Evolutionary conservation across 352 stramenopile species (phyloP).

Genomic region (Globisporangium splendens): DNA sequence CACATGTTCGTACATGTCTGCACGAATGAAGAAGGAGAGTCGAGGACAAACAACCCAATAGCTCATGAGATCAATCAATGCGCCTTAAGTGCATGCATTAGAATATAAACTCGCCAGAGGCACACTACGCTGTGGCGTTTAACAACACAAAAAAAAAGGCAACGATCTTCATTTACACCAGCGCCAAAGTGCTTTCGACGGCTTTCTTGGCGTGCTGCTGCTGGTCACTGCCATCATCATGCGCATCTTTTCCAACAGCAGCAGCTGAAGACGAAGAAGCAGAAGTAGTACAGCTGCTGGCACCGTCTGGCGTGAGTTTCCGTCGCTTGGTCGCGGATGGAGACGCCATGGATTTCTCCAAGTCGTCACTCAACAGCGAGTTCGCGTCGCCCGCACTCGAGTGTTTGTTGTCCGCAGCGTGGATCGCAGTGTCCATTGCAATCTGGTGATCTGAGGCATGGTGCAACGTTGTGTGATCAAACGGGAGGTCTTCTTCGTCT

Average conservation of each 20-base stretch:
- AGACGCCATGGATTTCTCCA: slow-evolving; percentile 6
- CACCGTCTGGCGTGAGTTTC: background rate
- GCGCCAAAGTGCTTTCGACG: background rate
- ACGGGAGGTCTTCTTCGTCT: slow-evolving; percentile 22
- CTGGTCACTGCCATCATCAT: background rate
- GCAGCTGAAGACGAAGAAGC: background rate
- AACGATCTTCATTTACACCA: background rate
- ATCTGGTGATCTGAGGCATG: slow-evolving; percentile 14
- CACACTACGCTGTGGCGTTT: too few species aligned
- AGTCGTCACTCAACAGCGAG: slow-evolving; percentile 6
- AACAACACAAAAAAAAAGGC: too few species aligned
- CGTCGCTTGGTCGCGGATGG: slow-evolving; percentile 8
- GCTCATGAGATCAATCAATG: too few species aligned
- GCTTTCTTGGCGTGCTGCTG: background rate
- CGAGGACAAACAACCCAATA: too few species aligned
- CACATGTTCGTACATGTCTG: too few species aligned
- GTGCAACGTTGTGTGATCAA: slow-evolving; percentile 13
- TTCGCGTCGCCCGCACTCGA: slow-evolving; percentile 2
- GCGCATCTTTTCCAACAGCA: background rate
- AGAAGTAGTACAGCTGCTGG: background rate
- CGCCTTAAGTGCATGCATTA: too few species aligned
- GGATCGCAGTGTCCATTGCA: slow-evolving; percentile 12
- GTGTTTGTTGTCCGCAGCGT: slow-evolving; percentile 6
- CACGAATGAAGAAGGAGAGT: too few species aligned
- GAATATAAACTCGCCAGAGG: too few species aligned